Evolutionary conservation across 1,284 basidiomycete genomes (phyloP).

Genomic region (Gomphus bonarii): DNA sequence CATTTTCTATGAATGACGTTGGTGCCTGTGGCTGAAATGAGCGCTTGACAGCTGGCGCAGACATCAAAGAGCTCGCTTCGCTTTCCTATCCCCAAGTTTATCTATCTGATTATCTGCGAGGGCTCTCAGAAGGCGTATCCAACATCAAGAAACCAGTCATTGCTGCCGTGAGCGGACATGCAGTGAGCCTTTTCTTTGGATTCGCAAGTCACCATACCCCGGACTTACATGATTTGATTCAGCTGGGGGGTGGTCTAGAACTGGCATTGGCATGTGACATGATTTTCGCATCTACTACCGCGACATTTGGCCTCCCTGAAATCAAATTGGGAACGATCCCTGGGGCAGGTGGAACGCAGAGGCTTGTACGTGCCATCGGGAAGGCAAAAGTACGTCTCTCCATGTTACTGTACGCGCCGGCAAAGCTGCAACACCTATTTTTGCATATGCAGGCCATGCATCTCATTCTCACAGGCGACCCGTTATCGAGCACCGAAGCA

Average conservation of each 20-base stretch:
- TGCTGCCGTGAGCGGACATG: slow-evolving; percentile 54
- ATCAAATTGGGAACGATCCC: slow-evolving; percentile 6
- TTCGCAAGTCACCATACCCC: not conserved
- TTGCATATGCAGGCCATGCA: slow-evolving; percentile 45
- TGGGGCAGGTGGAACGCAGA: slow-evolving; percentile 35
- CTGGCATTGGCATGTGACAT: slow-evolving; percentile 48
- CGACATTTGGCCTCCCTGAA: slow-evolving; percentile 58
- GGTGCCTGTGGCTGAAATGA: not conserved
- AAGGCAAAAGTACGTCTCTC: slow-evolving; percentile 36
- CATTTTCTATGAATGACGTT: not conserved
- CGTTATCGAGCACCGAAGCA: slow-evolving; percentile 45
- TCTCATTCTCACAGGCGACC: slow-evolving; percentile 50
- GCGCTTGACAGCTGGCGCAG: slow-evolving; percentile 25
- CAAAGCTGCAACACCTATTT: not conserved
- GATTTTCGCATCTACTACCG: slow-evolving; percentile 45
- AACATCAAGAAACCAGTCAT: slow-evolving; percentile 51
- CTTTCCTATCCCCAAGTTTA: slow-evolving; percentile 42
- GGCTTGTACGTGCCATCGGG: slow-evolving; percentile 49
- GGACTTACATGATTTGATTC: not conserved
- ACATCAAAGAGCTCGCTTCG: slow-evolving; percentile 27
- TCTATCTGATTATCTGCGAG: slow-evolving; percentile 46
- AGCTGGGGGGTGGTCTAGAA: slow-evolving; percentile 61
- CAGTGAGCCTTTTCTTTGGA: slow-evolving; percentile 28
- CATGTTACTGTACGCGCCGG: not conserved
- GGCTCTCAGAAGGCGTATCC: slow-evolving; percentile 41